These are phyloP conservation scores for Zymoseptoria pseudotritici DNA, from an alignment of 2,329 filamentous ascomycete genomes.

Conservation along the genomic window DNA sequence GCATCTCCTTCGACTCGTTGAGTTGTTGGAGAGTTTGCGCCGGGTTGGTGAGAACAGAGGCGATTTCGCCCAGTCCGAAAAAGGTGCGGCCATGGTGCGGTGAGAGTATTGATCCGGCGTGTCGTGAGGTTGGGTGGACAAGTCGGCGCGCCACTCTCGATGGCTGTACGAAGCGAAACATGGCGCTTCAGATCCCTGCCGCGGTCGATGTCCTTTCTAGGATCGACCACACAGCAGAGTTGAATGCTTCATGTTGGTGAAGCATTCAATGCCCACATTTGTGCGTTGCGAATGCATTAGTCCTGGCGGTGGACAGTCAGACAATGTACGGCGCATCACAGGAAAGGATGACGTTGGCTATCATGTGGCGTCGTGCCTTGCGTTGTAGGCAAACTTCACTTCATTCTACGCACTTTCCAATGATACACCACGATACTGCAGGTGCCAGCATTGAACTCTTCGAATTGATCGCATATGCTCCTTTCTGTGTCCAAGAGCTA, in stretches of 20 bases:
- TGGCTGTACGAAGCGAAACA: neutral
- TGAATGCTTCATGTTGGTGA: neutral
- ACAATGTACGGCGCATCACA: neutral
- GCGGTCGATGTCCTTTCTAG: neutral
- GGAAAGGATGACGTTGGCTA: neutral
- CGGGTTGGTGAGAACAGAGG: constrained; percentile 11
- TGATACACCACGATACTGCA: neutral
- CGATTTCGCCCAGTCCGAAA: constrained; percentile 13
- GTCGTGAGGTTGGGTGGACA: neutral
- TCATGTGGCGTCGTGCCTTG: neutral
- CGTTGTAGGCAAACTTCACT: neutral
- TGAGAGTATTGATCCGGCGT: neutral
- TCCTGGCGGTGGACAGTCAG: neutral
- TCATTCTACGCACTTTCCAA: neutral
- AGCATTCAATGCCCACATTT: neutral
- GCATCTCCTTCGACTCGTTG: constrained; percentile 14
- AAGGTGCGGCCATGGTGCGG: neutral
- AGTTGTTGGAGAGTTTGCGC: constrained; percentile 12
- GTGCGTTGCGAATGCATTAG: neutral
- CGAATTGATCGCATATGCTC: neutral
- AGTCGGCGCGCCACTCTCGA: neutral
- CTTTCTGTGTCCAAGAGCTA: too few species aligned
- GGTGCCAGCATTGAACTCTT: too few species aligned
- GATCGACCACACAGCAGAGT: neutral
- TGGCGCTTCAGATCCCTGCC: neutral